phyloP scores from a whole-genome alignment of 2,329 filamentous ascomycete genomes.

The Hysterium pulicare region DNA sequence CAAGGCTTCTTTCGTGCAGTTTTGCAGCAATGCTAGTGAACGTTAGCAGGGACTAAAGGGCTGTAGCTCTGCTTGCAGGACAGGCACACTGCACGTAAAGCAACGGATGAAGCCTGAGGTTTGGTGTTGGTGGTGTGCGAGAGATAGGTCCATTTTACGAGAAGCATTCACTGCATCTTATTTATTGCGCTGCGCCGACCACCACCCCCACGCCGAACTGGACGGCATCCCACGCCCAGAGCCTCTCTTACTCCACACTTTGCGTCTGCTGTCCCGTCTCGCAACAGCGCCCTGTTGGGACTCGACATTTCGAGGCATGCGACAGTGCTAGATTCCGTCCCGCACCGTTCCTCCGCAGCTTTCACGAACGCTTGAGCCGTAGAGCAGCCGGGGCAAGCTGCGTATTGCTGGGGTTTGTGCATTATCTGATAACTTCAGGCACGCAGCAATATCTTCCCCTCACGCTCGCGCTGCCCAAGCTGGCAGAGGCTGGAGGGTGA shows the following conservation, averaged over 20 bases:
- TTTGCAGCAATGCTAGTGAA: background rate
- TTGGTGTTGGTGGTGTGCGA: background rate
- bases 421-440: background rate
- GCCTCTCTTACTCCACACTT: constrained; percentile 1
- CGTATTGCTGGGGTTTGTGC: background rate
- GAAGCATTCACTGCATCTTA: background rate
- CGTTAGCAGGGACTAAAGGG: background rate
- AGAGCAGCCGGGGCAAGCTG: background rate
- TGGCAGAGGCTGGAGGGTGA: too few species aligned
- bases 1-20: background rate
- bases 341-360: background rate
- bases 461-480: background rate
- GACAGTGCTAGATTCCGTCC: background rate
- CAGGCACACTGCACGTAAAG: background rate
- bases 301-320: background rate
- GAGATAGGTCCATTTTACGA: constrained; percentile 1
- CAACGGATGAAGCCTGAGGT: background rate
- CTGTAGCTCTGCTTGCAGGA: constrained; percentile 2
- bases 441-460: background rate
- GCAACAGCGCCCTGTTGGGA: background rate
- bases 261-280: background rate
- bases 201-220: background rate
- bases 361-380: background rate
- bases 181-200: background rate
- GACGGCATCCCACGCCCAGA: background rate